Evolutionary conservation across 1,284 basidiomycete species (phyloP).

Genomic region (Golubevia pallescens): DNA sequence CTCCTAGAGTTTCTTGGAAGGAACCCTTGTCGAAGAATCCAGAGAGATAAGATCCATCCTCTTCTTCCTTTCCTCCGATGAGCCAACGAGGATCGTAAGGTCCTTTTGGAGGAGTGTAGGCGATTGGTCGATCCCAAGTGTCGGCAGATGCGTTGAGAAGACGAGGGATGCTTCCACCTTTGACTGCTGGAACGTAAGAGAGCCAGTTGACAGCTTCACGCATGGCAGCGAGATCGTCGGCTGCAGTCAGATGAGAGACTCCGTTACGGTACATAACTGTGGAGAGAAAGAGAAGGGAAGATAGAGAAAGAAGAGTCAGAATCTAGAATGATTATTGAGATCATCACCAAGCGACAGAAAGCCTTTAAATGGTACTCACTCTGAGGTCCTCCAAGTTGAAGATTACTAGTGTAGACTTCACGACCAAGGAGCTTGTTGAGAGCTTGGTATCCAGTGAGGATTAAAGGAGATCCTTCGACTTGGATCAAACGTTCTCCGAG

Average conservation of each 20-base stretch:
- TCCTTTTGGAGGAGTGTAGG: conserved; percentile 87
- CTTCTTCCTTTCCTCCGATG: conserved; percentile 89
- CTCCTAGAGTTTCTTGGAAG: conserved; percentile 85
- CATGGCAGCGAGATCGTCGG: conserved; percentile 76
- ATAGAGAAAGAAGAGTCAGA: not conserved
- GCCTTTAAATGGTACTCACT: conserved; percentile 66
- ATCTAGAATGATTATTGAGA: too few relatives aligned
- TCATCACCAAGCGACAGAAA: too few relatives aligned
- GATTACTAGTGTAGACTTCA: conserved; percentile 97
- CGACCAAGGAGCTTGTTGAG: conserved; percentile 99
- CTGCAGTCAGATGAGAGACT: conserved; percentile 92
- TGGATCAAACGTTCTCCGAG: conserved; percentile 97
- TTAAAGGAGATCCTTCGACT: conserved; percentile 98
- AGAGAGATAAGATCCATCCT: conserved; percentile 65
- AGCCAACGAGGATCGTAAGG: conserved; percentile 98
- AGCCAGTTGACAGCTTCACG: conserved; percentile 78
- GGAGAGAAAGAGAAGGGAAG: not conserved
- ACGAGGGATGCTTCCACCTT: conserved; percentile 26
- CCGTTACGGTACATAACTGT: conserved; percentile 69
- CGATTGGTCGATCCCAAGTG: conserved; percentile 90
- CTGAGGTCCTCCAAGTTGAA: conserved; percentile 94
- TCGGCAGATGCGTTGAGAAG: conserved; percentile 34
- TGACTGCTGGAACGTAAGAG: conserved; percentile 75
- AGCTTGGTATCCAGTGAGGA: conserved; percentile 93
- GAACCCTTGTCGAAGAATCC: conserved; percentile 97